These are phyloP conservation scores for Fusarium sororula DNA, from an alignment of 2,329 filamentous ascomycete genomes.

Conservation along the genomic window DNA sequence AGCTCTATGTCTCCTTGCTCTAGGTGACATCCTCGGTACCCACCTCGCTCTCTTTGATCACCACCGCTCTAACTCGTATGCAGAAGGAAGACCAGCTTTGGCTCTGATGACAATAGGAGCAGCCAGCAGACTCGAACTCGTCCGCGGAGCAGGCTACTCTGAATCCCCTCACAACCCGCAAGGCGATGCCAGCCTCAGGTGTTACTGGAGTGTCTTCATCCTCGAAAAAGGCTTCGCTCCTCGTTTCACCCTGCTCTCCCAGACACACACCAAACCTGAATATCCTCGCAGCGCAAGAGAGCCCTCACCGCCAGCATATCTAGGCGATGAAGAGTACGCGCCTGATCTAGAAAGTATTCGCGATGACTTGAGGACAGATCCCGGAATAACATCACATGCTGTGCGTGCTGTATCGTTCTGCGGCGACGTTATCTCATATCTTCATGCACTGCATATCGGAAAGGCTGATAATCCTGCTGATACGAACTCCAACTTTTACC, in stretches of 20 bases:
- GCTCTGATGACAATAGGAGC: constrained; percentile 38
- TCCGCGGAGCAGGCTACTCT: constrained; percentile 6
- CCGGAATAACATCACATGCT: constrained; percentile 29
- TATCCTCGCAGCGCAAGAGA: constrained; percentile 27
- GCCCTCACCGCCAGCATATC: constrained; percentile 13
- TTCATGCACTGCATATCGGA: constrained; percentile 26
- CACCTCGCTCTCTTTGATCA: rapidly evolving
- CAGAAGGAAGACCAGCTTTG: constrained; percentile 26
- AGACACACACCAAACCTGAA: constrained; percentile 1
- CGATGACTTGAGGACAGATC: constrained; percentile 17
- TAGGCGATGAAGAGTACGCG: constrained; percentile 22
- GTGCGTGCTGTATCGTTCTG: constrained; percentile 22
- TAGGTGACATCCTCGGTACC: constrained; percentile 16
- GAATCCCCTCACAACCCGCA: background rate
- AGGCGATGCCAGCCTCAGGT: constrained; percentile 25
- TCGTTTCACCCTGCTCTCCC: background rate
- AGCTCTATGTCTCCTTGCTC: constrained; percentile 11
- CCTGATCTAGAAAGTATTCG: constrained; percentile 30
- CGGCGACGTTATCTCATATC: constrained; percentile 32
- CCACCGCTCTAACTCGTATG: rapidly evolving
- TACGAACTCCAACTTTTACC: constrained; percentile 32
- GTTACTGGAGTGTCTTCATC: constrained; percentile 37
- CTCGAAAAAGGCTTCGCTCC: constrained; percentile 35
- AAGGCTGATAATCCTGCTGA: constrained; percentile 26
- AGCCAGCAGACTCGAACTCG: constrained; percentile 27